Evolutionary conservation across 2,329 filamentous ascomycete species (phyloP).

Genomic region (Diaporthe aspalathi): DNA sequence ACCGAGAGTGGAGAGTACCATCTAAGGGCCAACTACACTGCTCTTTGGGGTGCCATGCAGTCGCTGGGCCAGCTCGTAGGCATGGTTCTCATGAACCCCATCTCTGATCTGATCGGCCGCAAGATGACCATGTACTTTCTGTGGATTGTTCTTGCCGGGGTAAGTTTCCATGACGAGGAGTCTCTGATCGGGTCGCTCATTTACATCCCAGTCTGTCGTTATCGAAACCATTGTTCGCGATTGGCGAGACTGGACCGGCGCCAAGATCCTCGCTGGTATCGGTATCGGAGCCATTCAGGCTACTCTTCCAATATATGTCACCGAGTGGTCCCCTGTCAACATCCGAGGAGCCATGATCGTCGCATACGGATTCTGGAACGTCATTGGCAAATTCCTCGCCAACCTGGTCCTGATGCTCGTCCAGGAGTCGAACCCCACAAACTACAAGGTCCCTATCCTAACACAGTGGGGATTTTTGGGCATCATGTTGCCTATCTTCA

Average conservation of each 20-base stretch:
- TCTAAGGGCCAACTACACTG: too few species aligned
- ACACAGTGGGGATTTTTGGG: constrained; percentile 41
- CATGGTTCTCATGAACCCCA: constrained; percentile 37
- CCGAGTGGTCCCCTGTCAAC: constrained; percentile 40
- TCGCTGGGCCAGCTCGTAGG: constrained; percentile 40
- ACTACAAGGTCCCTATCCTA: constrained; percentile 38
- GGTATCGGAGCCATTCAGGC: constrained; percentile 40
- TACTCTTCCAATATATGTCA: constrained; percentile 39
- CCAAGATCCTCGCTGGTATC: constrained; percentile 39
- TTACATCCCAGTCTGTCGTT: neutral
- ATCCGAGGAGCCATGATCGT: constrained; percentile 39
- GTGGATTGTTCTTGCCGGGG: constrained; percentile 37
- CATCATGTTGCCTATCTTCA: constrained; percentile 40
- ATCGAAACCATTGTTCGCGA: constrained; percentile 36
- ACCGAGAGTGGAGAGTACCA: too few species aligned
- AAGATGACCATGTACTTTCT: constrained; percentile 40
- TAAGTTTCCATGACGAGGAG: too few species aligned
- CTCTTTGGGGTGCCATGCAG: constrained; percentile 30
- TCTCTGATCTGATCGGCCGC: constrained; percentile 36
- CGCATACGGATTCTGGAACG: constrained; percentile 39
- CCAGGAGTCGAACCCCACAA: constrained; percentile 26
- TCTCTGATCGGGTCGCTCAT: too few species aligned
- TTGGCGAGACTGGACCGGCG: constrained; percentile 39
- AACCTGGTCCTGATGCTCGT: constrained; percentile 17
- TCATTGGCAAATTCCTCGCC: constrained; percentile 5